Conservation (phyloP, 768 basidiomycete species). For the Phaeotremella fagi region DNA sequence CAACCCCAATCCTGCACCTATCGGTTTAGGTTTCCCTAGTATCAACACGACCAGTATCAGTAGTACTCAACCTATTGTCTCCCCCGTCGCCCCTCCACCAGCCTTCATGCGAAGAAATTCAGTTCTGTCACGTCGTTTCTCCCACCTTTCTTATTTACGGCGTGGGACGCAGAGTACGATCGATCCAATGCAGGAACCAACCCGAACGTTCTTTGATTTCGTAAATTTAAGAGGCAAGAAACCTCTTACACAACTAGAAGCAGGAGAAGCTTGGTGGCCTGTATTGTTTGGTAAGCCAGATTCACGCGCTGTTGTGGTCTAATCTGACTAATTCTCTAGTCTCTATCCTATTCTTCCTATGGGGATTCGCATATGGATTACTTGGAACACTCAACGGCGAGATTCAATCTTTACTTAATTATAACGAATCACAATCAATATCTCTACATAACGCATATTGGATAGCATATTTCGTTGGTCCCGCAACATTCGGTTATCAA, state of each 20-base stretch:
- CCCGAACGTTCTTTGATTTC: constrained; percentile 42
- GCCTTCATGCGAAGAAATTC: background rate
- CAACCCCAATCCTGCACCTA: no score
- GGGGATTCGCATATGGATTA: constrained; percentile 47
- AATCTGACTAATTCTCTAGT: constrained; percentile 12
- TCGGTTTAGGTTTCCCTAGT: no score
- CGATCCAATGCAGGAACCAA: constrained; percentile 12
- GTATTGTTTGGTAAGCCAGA: constrained; percentile 40
- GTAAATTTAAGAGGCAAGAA: constrained; percentile 38
- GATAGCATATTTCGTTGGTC: constrained; percentile 38
- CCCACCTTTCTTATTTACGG: background rate
- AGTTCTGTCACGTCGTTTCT: background rate
- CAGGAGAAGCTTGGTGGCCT: constrained; percentile 40
- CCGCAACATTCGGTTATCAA: constrained; percentile 38
- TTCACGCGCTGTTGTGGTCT: background rate
- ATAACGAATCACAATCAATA: constrained; percentile 22
- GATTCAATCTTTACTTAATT: constrained; percentile 31
- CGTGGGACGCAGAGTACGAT: background rate
- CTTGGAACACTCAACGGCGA: constrained; percentile 40
- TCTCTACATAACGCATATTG: constrained; percentile 42
- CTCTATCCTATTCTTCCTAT: constrained; percentile 42
- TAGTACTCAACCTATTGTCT: background rate
- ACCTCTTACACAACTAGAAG: constrained; percentile 32
- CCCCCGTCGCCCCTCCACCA: background rate
- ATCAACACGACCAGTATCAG: background rate